These are phyloP conservation scores for Cryphonectria radicalis DNA, from an alignment of 2,329 filamentous ascomycete species.

Conservation along the genomic window DNA sequence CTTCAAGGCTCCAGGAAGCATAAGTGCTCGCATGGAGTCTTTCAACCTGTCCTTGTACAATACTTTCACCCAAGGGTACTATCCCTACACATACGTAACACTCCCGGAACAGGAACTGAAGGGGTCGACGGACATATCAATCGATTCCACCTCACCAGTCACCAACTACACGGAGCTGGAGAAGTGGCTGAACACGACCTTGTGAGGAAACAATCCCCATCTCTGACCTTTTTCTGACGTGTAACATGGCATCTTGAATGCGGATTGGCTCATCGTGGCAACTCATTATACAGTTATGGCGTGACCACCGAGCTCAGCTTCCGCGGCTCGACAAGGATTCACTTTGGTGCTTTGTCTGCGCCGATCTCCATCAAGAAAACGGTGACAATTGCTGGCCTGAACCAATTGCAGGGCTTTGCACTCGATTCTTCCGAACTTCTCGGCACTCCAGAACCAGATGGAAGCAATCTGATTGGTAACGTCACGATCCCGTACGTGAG, in stretches of 20 bases:
- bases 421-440: conserved; percentile 12
- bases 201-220: neutral
- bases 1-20: conserved; percentile 10
- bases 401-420: conserved; percentile 12
- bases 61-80: conserved; percentile 9
- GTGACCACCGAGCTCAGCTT: conserved; percentile 17
- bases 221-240: neutral
- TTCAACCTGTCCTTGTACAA: conserved; percentile 16
- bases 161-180: conserved; percentile 13
- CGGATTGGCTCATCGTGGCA: neutral
- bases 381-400: conserved; percentile 15
- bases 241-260: neutral
- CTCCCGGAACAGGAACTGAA: conserved; percentile 6
- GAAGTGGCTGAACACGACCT: conserved; percentile 17
- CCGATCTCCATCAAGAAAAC: conserved; percentile 16
- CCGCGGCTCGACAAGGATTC: conserved; percentile 8
- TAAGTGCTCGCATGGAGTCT: conserved; percentile 15
- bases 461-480: conserved; percentile 14
- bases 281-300: neutral
- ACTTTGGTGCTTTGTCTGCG: conserved; percentile 12
- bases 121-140: conserved; percentile 12
- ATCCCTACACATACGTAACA: conserved; percentile 15
- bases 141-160: conserved; percentile 6
- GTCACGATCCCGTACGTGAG: conserved; percentile 15
- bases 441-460: conserved; percentile 3